Conservation (phyloP, 148 eudicot species). For the Chenopodium berlandieri region DNA sequence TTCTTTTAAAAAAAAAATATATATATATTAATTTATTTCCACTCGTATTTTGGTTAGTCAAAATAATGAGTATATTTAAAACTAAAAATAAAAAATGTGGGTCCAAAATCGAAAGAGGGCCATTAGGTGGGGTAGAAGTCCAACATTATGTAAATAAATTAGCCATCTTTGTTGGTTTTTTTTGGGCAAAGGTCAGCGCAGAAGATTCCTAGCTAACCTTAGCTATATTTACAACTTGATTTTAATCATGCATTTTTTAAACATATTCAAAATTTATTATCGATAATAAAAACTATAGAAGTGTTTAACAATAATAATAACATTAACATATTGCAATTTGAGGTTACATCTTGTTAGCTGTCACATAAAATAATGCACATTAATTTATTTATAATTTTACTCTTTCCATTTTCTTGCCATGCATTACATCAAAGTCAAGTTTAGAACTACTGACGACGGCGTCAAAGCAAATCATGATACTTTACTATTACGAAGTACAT, state of each 20-base stretch:
- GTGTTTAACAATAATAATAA: background rate
- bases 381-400: background rate
- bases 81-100: background rate
- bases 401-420: background rate
- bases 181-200: conserved; percentile 5
- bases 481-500: background rate
- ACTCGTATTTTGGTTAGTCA: no score
- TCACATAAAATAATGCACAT: conserved; percentile 1
- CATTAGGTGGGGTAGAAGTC: conserved; percentile 24
- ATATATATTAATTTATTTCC: no score
- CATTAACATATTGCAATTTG: background rate
- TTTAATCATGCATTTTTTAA: background rate
- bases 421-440: conserved; percentile 6
- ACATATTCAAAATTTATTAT: background rate
- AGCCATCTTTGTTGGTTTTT: conserved; percentile 7
- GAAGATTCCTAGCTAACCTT: conserved; percentile 19
- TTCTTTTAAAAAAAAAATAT: no score
- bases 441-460: background rate
- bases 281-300: background rate
- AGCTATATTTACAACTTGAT: background rate
- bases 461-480: conserved; percentile 5
- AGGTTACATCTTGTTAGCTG: background rate
- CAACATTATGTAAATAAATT: conserved; percentile 3
- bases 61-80: conserved; percentile 3
- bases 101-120: background rate